These are phyloP conservation scores for Cutaneotrichosporon mucoides DNA, from an alignment of 1,284 basidiomycete species.

Conservation along the genomic window DNA sequence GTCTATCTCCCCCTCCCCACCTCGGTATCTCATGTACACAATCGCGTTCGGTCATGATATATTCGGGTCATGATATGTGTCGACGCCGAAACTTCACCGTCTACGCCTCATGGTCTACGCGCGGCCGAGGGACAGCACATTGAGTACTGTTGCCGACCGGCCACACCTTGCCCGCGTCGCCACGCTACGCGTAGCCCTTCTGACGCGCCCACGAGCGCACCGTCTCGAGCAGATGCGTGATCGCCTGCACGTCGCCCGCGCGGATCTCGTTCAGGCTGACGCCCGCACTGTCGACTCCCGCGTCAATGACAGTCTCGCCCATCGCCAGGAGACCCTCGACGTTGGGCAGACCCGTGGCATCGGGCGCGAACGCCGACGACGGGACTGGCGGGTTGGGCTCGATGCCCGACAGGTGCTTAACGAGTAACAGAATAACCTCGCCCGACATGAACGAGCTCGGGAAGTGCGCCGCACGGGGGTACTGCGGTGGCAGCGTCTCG, in stretches of 20 bases:
- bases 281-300: slow-evolving; percentile 77
- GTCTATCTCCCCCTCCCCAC: too few species aligned
- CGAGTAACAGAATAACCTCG: slow-evolving; percentile 49
- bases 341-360: slow-evolving; percentile 50
- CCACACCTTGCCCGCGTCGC: neutral
- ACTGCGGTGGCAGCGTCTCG: slow-evolving; percentile 62
- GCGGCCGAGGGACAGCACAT: too few species aligned
- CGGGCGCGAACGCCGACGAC: slow-evolving; percentile 37
- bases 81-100: too few species aligned
- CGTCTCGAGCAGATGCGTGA: slow-evolving; percentile 69
- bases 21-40: too few species aligned
- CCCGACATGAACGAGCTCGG: slow-evolving; percentile 51
- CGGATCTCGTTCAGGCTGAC: slow-evolving; percentile 88
- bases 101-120: too few species aligned
- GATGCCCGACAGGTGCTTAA: slow-evolving; percentile 44
- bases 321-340: slow-evolving; percentile 83
- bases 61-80: too few species aligned
- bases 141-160: too few species aligned
- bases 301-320: slow-evolving; percentile 83
- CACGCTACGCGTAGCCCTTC: slow-evolving; percentile 1
- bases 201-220: slow-evolving; percentile 46
- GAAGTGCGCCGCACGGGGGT: slow-evolving; percentile 59
- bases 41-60: too few species aligned
- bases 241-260: slow-evolving; percentile 70
- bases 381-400: slow-evolving; percentile 39